Base-by-base conservation (phyloP, 2,329 filamentous ascomycete genomes). In the Talaromyces albobiverticillius region DNA sequence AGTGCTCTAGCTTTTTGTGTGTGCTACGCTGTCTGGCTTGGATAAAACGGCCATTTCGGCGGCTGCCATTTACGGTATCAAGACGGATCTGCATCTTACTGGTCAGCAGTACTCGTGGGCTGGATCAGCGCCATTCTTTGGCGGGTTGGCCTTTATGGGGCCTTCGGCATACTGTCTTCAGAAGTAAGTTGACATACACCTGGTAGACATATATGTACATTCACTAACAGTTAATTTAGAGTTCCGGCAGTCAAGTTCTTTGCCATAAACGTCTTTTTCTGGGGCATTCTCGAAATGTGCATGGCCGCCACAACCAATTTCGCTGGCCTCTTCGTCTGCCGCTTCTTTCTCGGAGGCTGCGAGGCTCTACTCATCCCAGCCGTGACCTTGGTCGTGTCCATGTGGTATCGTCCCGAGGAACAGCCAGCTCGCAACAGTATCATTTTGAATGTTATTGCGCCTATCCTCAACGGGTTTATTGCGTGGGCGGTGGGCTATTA, bases 251-350 rank as follows among this genome's bases (percentile, higher is more conserved):
- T 41, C 23, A 51, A 51, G 29, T 51, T 32, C 25, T 43, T 51
- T 43, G 48, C 48, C 9, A 2, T 51, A 8, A 51, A 51, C 16
- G 40, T 51, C 9, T 42, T 51, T 18, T 43, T 51, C 36, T 43
- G 48, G 48, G 48, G 48, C 2, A 23, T 51, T 13, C 25, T 51
- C 14, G 48, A 51, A n/a, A 51, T 51, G 48, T 51, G 48, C 25
- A 41, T 42, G 36, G 48, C 48, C 22, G 48, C 48, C 16, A 42
- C 36, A 9, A 34, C 36, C 48, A 31, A 41, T 34, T 42, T 43
- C 38, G 23, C 34, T 4, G 36, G 36, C 10, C 36, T 51, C 23
- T 43, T 51, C 36, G 36, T 51, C 16, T 51, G 48, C 29, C 48
- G 48, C 23, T 51, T 51, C 48, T 43, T 51, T 3, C 38, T 51